Evolutionary conservation across 345 rosid genomes (phyloP).

Genomic region (Citrus trifoliata): DNA sequence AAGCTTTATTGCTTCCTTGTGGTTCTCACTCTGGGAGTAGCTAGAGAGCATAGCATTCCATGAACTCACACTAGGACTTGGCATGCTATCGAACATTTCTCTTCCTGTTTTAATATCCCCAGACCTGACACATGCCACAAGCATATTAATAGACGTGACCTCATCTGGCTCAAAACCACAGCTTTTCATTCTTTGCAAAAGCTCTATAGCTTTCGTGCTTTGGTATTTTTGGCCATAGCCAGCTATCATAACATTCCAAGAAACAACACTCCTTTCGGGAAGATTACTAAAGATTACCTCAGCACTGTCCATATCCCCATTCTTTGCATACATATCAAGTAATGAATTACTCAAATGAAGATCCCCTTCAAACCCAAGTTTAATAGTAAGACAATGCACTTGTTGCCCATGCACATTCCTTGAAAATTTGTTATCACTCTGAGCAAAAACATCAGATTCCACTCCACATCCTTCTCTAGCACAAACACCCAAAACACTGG

Average conservation of each 20-base stretch:
- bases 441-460: constrained; percentile 19
- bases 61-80: constrained; percentile 37
- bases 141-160: constrained; percentile 61
- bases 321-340: constrained; percentile 62
- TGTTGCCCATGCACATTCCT: constrained; percentile 45
- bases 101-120: constrained; percentile 50
- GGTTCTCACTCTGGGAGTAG: constrained; percentile 44
- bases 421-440: constrained; percentile 1
- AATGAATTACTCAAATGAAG: constrained; percentile 64
- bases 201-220: constrained; percentile 41
- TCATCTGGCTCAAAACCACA: constrained; percentile 62
- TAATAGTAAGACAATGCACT: constrained; percentile 50
- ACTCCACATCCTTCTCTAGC: constrained; percentile 31
- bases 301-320: constrained; percentile 50
- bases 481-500: constrained; percentile 62
- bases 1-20: constrained; percentile 45
- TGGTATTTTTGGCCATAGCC: constrained; percentile 54
- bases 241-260: constrained; percentile 85
- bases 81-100: constrained; percentile 48
- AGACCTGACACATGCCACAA: constrained; percentile 56
- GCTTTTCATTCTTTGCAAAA: constrained; percentile 43
- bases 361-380: constrained; percentile 55
- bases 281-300: constrained; percentile 49
- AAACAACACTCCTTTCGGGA: constrained; percentile 44
- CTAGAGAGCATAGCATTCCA: constrained; percentile 70